These are phyloP conservation scores for Gossypioides kirkii DNA, from an alignment of 345 rosid species.

Conservation along the genomic window DNA sequence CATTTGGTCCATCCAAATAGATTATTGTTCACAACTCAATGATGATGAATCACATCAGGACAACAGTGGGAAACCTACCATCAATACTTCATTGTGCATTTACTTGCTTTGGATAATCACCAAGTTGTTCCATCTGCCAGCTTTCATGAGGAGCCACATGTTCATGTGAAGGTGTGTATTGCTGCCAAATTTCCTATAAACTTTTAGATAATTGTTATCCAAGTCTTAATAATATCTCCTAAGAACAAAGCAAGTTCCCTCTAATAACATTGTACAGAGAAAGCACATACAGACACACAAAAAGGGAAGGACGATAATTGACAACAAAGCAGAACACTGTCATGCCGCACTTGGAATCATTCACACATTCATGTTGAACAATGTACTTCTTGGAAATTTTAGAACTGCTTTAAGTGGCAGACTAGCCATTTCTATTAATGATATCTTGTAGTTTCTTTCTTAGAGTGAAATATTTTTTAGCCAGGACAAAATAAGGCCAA, in stretches of 20 bases:
- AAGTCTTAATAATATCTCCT: neutral
- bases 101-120: constrained; percentile 43
- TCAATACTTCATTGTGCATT: constrained; percentile 28
- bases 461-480: neutral
- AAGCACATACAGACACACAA: neutral
- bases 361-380: neutral
- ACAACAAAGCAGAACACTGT: neutral
- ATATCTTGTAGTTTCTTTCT: neutral
- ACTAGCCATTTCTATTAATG: neutral
- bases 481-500: neutral
- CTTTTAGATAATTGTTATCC: neutral
- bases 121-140: constrained; percentile 78
- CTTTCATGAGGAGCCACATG: constrained; percentile 83
- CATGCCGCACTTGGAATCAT: neutral
- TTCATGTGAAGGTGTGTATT: constrained; percentile 61
- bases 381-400: neutral
- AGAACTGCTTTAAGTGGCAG: neutral
- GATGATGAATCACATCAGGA: constrained; percentile 28
- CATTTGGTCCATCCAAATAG: constrained; percentile 25
- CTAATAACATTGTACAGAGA: neutral
- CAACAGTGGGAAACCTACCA: constrained; percentile 26
- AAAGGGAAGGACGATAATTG: neutral
- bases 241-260: neutral
- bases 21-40: constrained; percentile 21
- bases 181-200: constrained; percentile 36